A percentile compares a stretch with the other conserved stretches of the same genome.
phyloP scores from a whole-genome alignment of 2,329 filamentous ascomycete genomes.

The Colletotrichum theobromicola region DNA sequence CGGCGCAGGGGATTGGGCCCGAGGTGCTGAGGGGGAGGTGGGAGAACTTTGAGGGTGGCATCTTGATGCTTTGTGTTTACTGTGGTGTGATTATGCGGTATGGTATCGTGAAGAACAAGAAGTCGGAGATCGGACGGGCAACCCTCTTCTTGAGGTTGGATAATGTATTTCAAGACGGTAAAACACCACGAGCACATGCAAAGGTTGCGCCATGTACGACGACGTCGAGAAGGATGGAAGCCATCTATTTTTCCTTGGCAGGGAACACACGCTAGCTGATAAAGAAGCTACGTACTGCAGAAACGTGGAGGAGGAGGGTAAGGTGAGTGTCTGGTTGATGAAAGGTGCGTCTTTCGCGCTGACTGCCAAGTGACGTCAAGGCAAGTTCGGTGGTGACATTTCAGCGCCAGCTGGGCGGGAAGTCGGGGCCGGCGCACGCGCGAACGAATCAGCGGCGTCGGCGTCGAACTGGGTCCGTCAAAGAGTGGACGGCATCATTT shows the following conservation, averaged over 20 bases:
- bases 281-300: not conserved
- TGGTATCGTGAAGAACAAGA: not conserved
- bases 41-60: constrained; percentile 28
- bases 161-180: not conserved
- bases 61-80: not conserved
- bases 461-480: not conserved
- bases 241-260: not conserved
- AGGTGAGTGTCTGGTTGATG: not conserved
- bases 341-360: not conserved
- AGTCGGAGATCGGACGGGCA: not conserved
- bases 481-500: not conserved
- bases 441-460: not conserved
- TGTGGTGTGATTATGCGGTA: not conserved
- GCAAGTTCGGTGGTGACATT: not conserved
- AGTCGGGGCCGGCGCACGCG: not conserved
- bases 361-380: constrained; percentile 16
- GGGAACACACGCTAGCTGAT: not conserved
- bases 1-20: constrained; percentile 40
- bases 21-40: constrained; percentile 39
- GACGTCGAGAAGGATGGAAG: not conserved
- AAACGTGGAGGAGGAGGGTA: not conserved
- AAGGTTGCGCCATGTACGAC: not conserved
- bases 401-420: not conserved
- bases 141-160: not conserved
- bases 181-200: not conserved